These are phyloP conservation scores for Escallonia herrerae DNA, from an alignment of 129 eudicot genomes.

Conservation along the genomic window DNA sequence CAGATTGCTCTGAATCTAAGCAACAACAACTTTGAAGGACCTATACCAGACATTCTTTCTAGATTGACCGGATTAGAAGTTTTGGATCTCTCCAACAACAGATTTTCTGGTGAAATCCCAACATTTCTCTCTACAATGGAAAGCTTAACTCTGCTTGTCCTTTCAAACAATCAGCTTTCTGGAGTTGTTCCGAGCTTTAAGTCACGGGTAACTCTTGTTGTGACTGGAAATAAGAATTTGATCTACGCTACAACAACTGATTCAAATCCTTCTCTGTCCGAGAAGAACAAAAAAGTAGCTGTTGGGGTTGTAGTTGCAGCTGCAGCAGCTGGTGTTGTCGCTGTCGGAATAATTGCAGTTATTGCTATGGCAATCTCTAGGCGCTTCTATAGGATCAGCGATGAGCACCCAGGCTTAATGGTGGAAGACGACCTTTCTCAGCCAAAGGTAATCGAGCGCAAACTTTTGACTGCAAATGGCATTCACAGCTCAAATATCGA, in stretches of 20 bases:
- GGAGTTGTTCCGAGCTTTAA: slow-evolving; percentile 45
- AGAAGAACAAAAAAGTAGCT: slow-evolving; percentile 11
- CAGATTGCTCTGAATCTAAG: slow-evolving; percentile 77
- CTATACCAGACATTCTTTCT: slow-evolving; percentile 35
- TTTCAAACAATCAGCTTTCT: slow-evolving; percentile 55
- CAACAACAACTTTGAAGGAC: slow-evolving; percentile 50
- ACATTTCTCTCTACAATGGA: slow-evolving; percentile 18
- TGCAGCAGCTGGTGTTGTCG: slow-evolving; percentile 25
- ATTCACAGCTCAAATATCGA: slow-evolving; percentile 64
- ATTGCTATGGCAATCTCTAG: slow-evolving; percentile 33
- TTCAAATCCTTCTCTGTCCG: not conserved
- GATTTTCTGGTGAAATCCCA: slow-evolving; percentile 57
- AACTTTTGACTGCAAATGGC: slow-evolving; percentile 44
- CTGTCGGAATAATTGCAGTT: slow-evolving; percentile 16
- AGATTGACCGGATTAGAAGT: slow-evolving; percentile 42
- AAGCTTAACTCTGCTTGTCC: slow-evolving; percentile 38
- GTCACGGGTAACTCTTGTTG: slow-evolving; percentile 15
- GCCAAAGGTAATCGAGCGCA: slow-evolving; percentile 33
- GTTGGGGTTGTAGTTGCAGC: slow-evolving; percentile 37
- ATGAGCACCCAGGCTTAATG: slow-evolving; percentile 11
- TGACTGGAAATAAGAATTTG: slow-evolving; percentile 35
- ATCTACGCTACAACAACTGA: slow-evolving; percentile 3
- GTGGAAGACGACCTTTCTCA: slow-evolving; percentile 19
- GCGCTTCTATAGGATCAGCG: slow-evolving; percentile 28
- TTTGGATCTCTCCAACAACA: slow-evolving; percentile 75